Percentiles rank a stretch among this genome's conserved stretches.
Evolutionary conservation across 768 basidiomycete species (phyloP).

Genomic region (Sporobolomyces roseus): DNA sequence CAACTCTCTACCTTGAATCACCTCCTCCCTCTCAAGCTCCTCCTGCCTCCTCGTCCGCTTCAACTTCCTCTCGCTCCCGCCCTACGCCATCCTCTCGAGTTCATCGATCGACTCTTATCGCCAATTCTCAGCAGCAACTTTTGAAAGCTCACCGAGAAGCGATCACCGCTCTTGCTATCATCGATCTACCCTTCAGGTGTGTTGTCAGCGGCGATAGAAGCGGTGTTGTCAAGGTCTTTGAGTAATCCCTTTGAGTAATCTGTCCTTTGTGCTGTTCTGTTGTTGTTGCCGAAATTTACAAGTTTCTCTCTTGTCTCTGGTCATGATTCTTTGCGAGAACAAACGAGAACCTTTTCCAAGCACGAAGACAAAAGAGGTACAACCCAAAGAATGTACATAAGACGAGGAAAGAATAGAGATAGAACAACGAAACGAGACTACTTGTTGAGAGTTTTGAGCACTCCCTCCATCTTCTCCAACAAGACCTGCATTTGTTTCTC

Average conservation of each 20-base stretch:
- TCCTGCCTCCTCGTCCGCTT: conserved; percentile 48
- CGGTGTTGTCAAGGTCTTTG: conserved; percentile 81
- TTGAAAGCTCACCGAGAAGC: conserved; percentile 86
- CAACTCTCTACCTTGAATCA: conserved; percentile 51
- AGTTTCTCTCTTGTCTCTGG: not conserved
- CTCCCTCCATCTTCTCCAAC: conserved; percentile 10
- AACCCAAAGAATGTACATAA: not conserved
- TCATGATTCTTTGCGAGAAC: too few relatives aligned
- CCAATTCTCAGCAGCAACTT: conserved; percentile 75
- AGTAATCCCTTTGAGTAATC: conserved; percentile 12
- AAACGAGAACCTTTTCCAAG: too few relatives aligned
- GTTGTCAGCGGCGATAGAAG: conserved; percentile 88
- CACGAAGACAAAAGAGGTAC: not conserved
- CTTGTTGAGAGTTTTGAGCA: not conserved
- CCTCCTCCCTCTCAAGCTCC: conserved; percentile 57
- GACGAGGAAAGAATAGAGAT: not conserved
- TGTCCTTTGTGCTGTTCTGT: not conserved
- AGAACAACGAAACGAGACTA: not conserved
- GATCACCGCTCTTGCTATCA: conserved; percentile 74
- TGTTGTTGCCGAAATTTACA: not conserved
- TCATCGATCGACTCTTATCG: conserved; percentile 69
- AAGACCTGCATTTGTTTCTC: conserved; percentile 43
- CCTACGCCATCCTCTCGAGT: conserved; percentile 51
- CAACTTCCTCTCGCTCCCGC: conserved; percentile 6
- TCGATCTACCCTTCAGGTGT: conserved; percentile 89